Conservation (phyloP, 306 rosid species). For the Aeschynomene evenia region DNA sequence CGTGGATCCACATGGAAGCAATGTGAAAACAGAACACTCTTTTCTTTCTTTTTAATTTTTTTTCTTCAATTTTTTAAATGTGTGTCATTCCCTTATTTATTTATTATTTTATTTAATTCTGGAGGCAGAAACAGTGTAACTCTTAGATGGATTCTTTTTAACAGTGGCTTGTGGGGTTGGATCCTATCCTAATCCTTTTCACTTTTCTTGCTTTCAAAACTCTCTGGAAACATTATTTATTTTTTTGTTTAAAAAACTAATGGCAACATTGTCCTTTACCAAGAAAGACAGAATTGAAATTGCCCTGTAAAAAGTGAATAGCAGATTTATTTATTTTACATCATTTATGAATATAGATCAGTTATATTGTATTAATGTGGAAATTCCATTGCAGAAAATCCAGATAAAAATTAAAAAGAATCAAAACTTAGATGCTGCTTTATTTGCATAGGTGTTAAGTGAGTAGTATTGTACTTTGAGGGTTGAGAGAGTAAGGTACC, state of each 20-base stretch:
- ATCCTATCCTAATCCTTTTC: constrained; percentile 28
- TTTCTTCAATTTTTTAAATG: not conserved
- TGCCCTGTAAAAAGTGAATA: not conserved
- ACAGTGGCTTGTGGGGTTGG: constrained; percentile 51
- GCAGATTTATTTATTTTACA: too few relatives aligned
- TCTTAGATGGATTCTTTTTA: constrained; percentile 21
- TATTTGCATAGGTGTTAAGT: not conserved
- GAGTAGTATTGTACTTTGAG: not conserved
- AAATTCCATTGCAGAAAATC: not conserved
- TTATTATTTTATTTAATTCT: constrained; percentile 1
- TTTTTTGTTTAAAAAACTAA: constrained; percentile 23
- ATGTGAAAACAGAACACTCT: constrained; percentile 25
- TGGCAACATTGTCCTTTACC: constrained; percentile 22
- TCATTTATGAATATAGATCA: too few relatives aligned
- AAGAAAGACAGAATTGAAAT: constrained; percentile 4
- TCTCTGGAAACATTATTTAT: constrained; percentile 21
- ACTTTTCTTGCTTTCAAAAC: constrained; percentile 31
- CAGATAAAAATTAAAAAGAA: not conserved
- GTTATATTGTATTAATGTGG: too few relatives aligned
- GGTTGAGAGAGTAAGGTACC: too few relatives aligned
- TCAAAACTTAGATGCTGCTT: not conserved
- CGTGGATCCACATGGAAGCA: constrained; percentile 36
- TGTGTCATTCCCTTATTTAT: not conserved
- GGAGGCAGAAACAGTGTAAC: constrained; percentile 13
- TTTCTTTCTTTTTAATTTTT: not conserved